phyloP scores from a whole-genome alignment of 345 rosid species.

The Durio zibethinus region DNA sequence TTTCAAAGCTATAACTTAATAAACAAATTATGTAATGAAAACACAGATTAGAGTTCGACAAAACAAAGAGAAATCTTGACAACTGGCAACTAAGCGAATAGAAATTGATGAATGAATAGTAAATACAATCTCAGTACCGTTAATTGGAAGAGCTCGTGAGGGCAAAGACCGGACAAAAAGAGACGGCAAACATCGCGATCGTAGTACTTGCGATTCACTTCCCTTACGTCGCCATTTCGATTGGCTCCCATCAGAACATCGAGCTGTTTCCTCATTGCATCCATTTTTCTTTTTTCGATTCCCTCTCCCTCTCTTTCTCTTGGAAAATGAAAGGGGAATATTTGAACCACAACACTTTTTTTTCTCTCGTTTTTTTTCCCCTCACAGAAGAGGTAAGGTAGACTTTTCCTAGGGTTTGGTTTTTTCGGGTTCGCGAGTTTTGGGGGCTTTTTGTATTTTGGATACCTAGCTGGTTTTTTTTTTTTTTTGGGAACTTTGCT shows the following conservation, averaged over 20 bases:
- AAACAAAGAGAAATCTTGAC: not conserved
- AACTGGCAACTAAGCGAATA: not conserved
- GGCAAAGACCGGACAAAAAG: conserved; percentile 92
- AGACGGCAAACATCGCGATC: conserved; percentile 99
- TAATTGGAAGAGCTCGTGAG: conserved; percentile 97
- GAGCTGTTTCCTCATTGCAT: conserved; percentile 96
- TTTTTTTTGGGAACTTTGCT: not conserved
- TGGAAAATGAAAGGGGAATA: not conserved
- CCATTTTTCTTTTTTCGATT: conserved; percentile 43
- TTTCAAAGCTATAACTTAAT: not conserved
- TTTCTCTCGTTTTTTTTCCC: no score
- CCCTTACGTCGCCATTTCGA: conserved; percentile 94
- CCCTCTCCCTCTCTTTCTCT: not conserved
- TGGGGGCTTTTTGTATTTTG: not conserved
- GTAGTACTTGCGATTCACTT: conserved; percentile 95
- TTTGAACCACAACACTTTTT: not conserved
- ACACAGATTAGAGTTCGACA: not conserved
- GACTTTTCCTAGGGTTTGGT: conserved; percentile 17
- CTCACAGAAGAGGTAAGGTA: not conserved
- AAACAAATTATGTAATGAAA: not conserved
- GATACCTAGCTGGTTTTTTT: not conserved
- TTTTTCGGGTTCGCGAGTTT: not conserved
- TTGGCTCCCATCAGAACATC: conserved; percentile 99
- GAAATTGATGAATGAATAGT: not conserved
- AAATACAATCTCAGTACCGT: conserved; percentile 41